phyloP scores from a whole-genome alignment of 768 basidiomycete genomes.

The Cantharellus cinnabarinus region DNA sequence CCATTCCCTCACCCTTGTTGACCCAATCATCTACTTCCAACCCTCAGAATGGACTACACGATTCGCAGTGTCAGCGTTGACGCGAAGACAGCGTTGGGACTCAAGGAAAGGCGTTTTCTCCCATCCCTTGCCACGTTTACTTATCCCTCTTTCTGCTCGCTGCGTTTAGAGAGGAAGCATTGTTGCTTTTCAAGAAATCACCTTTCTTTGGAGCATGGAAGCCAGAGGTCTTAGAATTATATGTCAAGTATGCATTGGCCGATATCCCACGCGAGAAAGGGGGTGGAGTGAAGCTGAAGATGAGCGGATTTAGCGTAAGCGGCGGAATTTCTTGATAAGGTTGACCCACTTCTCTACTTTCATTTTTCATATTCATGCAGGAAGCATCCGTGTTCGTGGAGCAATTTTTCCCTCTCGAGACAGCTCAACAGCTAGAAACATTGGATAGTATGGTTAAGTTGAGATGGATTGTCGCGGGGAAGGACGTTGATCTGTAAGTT shows the following conservation, averaged over 20 bases:
- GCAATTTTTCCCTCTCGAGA: conserved; percentile 16
- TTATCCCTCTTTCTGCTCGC: no score
- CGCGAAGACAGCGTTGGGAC: conserved; percentile 4
- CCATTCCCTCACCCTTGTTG: conserved; percentile 49
- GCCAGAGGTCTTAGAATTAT: conserved; percentile 36
- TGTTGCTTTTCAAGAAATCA: conserved; percentile 24
- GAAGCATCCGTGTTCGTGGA: conserved; percentile 46
- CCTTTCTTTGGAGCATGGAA: conserved; percentile 61
- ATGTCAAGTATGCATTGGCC: conserved; percentile 36
- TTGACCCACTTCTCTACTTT: neutral
- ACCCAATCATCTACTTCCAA: conserved; percentile 39
- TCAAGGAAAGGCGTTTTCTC: conserved; percentile 36
- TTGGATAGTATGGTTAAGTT: conserved; percentile 13
- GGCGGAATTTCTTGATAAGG: neutral
- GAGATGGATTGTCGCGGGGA: neutral
- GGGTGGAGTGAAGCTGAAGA: conserved; percentile 39
- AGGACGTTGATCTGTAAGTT: no score
- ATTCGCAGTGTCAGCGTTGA: conserved; percentile 1
- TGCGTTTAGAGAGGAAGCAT: conserved; percentile 36
- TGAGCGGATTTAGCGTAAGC: conserved; percentile 30
- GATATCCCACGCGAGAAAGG: conserved; percentile 17
- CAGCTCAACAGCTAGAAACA: conserved; percentile 17
- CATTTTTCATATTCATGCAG: conserved; percentile 7
- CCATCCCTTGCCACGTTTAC: no score
- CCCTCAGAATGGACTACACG: no score